Evolutionary conservation across 208 protist genomes (phyloP).

Genomic region (Crithidia bombi): DNA sequence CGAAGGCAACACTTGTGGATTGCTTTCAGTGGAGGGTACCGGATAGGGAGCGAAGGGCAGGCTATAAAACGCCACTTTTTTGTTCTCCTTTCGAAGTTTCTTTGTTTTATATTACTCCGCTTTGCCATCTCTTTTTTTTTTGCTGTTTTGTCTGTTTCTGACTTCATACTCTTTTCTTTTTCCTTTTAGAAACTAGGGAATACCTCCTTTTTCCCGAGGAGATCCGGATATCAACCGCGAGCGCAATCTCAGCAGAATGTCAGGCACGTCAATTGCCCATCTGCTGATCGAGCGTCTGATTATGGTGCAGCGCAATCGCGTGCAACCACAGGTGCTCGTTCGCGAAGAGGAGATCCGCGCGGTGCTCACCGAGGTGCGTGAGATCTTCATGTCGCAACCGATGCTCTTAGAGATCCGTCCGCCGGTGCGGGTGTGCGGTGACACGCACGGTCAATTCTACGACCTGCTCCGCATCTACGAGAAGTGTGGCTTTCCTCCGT

Average conservation of each 20-base stretch:
- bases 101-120: neutral
- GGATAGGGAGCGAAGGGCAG: no score
- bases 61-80: neutral
- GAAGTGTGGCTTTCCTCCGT: conserved; percentile 98
- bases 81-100: neutral
- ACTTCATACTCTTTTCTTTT: neutral
- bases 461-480: conserved; percentile 99
- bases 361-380: conserved; percentile 67
- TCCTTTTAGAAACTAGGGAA: no score
- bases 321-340: conserved; percentile 75
- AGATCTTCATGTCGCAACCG: conserved; percentile 91
- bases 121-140: neutral
- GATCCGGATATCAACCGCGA: no score
- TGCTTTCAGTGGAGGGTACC: no score
- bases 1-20: no score
- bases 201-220: no score
- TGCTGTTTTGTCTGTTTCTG: neutral
- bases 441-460: conserved; percentile 99
- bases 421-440: conserved; percentile 92
- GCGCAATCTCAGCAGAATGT: neutral
- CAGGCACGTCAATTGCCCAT: conserved; percentile 1
- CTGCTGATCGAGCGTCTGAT: conserved; percentile 80
- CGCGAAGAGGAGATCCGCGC: conserved; percentile 86
- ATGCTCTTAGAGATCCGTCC: conserved; percentile 89
- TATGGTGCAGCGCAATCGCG: conserved; percentile 52